Conservation (phyloP, 345 rosid genomes). For the Mallotus nudiflorus region DNA sequence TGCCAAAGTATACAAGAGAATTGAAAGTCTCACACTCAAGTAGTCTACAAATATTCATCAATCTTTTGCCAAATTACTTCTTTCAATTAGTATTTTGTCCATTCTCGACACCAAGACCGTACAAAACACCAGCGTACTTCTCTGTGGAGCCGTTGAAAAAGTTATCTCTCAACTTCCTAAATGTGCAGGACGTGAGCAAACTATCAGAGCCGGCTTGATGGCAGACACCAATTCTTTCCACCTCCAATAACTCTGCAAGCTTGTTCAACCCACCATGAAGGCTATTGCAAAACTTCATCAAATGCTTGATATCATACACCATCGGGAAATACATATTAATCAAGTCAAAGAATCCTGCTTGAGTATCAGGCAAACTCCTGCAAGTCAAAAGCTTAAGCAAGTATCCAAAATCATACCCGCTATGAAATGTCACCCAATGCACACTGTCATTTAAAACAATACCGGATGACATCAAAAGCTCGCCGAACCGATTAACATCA, state of each 20-base stretch:
- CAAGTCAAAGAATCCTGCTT: conserved; percentile 64
- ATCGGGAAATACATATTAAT: conserved; percentile 62
- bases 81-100: conserved; percentile 62
- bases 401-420: conserved; percentile 88
- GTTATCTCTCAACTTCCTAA: conserved; percentile 79
- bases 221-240: conserved; percentile 74
- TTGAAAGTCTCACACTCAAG: conserved; percentile 52
- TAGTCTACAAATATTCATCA: conserved; percentile 60
- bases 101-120: conserved; percentile 85
- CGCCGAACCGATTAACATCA: conserved; percentile 73
- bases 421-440: conserved; percentile 81
- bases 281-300: conserved; percentile 90
- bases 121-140: conserved; percentile 83
- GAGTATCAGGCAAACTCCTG: conserved; percentile 56
- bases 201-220: conserved; percentile 96
- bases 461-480: conserved; percentile 88
- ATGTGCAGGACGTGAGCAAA: conserved; percentile 81
- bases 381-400: conserved; percentile 77
- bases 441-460: conserved; percentile 69
- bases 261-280: conserved; percentile 88
- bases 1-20: conserved; percentile 64
- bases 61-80: conserved; percentile 30
- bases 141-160: conserved; percentile 66
- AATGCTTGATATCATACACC: conserved; percentile 79
- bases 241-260: conserved; percentile 86